These are phyloP conservation scores for Aspergillus felis DNA, from an alignment of 2,329 filamentous ascomycete genomes.

Conservation along the genomic window DNA sequence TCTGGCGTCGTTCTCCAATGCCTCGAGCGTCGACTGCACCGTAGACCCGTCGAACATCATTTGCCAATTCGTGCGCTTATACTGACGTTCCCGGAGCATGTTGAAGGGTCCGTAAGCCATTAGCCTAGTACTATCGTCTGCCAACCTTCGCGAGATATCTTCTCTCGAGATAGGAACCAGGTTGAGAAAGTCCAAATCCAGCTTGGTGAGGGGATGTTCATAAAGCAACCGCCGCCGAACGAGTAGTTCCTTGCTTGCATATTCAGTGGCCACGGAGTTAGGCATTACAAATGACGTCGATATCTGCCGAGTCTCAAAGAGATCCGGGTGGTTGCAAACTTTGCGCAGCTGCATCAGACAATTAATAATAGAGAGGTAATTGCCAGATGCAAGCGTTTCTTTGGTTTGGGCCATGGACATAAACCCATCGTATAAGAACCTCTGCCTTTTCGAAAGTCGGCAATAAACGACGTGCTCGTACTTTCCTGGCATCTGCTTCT, in stretches of 20 bases:
- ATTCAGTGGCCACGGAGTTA: slow-evolving; percentile 71
- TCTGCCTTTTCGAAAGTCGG: slow-evolving; percentile 87
- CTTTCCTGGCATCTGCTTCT: slow-evolving; percentile 98
- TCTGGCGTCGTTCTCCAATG: slow-evolving; percentile 66
- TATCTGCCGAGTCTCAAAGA: slow-evolving; percentile 93
- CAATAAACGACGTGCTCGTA: slow-evolving; percentile 97
- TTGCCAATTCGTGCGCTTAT: slow-evolving; percentile 50
- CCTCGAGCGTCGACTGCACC: slow-evolving; percentile 65
- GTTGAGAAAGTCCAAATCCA: slow-evolving; percentile 74
- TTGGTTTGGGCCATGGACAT: slow-evolving; percentile 85
- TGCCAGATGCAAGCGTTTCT: slow-evolving; percentile 83
- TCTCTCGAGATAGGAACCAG: slow-evolving; percentile 71
- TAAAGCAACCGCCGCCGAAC: slow-evolving; percentile 65
- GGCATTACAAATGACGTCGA: slow-evolving; percentile 95
- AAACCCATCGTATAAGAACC: slow-evolving; percentile 95
- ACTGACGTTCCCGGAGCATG: slow-evolving; percentile 69
- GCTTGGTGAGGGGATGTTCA: slow-evolving; percentile 57
- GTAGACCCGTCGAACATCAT: slow-evolving; percentile 63
- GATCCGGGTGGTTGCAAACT: slow-evolving; percentile 96
- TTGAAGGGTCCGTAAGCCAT: slow-evolving; percentile 68
- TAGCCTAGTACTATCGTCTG: slow-evolving; percentile 57
- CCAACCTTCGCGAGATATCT: slow-evolving; percentile 52
- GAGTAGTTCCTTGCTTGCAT: slow-evolving; percentile 66
- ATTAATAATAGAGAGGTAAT: slow-evolving; percentile 97
- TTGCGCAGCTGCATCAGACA: slow-evolving; percentile 96